Base-by-base conservation (phyloP, 75 land plant species). In the Isoetes taiwanensis region DNA sequence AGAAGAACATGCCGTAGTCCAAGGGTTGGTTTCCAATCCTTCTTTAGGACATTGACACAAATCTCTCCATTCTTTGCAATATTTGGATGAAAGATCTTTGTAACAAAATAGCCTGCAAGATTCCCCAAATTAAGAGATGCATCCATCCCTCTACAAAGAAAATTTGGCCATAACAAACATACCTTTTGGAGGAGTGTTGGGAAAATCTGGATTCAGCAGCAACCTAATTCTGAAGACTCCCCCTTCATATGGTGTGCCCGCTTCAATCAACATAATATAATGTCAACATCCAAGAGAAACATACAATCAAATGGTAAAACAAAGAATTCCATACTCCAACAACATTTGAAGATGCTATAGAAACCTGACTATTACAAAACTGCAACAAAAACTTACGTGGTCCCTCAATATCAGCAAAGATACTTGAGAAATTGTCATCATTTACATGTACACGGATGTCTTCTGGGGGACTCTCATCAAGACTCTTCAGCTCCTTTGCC, bases 71-170 rank as follows among this genome's bases (percentile, higher is more conserved):
- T 81, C 12, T 74, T 86, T 50, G 96, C 78, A 70, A 94, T 88
- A 48, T 94, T 94, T 55, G 99, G 99, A 76, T 94, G 99, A 31
- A 94, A 94, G 4, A 94, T 94, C 59, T 80, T 90, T 19, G 99
- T 94, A 41, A 88, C 60, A 56, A 94, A 94, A 41, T 79, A 94
- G 20, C 99, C 99, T 89, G 70, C 59, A 82, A 28, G 19, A 23
- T 8, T 10, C n/a, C n/a, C 11, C 9, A 48, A 48, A 12, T 37
- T 9, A 10, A 37, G 39, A 14, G 39, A 14, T 37, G 39, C 9
- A 37, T 37, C 39, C 9, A n/a, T n/a, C n/a, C n/a, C n/a, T n/a
- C n/a, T n/a, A n/a, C n/a, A n/a, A n/a, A n/a, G n/a, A n/a, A n/a
- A n/a, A n/a, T n/a, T n/a, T n/a, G n/a, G n/a, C n/a, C 20, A 43